These are phyloP conservation scores for Leccinum variabile DNA, from an alignment of 1,284 basidiomycete genomes.

Conservation along the genomic window DNA sequence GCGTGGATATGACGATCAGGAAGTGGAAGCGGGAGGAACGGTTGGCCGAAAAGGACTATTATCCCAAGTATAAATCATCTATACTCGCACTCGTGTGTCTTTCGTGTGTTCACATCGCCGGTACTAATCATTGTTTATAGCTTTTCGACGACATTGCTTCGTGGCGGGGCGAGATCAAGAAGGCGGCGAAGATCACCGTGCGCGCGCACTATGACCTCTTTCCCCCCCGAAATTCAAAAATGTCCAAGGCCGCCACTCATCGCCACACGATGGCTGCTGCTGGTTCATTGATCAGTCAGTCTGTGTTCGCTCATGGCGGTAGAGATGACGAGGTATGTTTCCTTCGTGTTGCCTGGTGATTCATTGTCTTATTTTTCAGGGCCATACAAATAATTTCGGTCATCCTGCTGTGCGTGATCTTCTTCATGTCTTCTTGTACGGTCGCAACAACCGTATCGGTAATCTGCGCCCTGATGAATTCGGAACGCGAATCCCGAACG, in stretches of 20 bases:
- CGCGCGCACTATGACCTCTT: neutral
- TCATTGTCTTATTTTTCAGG: neutral
- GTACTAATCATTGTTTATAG: neutral
- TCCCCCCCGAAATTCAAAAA: too few species aligned
- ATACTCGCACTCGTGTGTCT: neutral
- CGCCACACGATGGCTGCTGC: neutral
- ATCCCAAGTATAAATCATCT: neutral
- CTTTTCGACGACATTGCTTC: neutral
- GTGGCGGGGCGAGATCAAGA: neutral
- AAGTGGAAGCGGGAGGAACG: neutral
- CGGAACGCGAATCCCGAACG: neutral
- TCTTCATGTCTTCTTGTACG: neutral
- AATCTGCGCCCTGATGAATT: neutral
- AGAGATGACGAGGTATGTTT: neutral
- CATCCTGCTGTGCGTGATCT: neutral
- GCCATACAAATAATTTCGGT: neutral
- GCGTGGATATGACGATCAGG: neutral
- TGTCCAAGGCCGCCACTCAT: neutral
- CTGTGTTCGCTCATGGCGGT: neutral
- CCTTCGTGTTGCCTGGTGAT: too few species aligned
- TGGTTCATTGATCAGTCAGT: neutral
- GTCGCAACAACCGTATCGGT: neutral
- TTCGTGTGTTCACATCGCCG: too few species aligned
- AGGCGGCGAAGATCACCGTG: neutral
- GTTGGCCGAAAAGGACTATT: neutral